These are phyloP conservation scores for Aurantiochytrium sp. DNA, from an alignment of 108 stramenopile species.

Conservation along the genomic window DNA sequence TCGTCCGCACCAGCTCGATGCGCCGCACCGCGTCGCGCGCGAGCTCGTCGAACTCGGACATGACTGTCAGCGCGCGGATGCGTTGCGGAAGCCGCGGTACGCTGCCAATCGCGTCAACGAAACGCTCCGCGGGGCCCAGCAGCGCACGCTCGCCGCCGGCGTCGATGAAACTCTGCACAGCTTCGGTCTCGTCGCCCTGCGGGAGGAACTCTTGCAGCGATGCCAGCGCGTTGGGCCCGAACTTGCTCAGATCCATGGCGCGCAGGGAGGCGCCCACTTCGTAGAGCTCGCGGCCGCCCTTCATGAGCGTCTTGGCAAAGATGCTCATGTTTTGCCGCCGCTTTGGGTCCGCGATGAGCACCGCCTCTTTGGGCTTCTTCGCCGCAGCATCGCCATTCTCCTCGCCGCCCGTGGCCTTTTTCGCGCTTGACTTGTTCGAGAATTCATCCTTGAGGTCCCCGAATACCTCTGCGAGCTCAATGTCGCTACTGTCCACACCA, in stretches of 20 bases:
- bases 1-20: neutral
- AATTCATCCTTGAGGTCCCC: constrained; percentile 33
- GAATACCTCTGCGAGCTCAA: constrained; percentile 33
- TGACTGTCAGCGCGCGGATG: constrained; percentile 11
- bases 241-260: constrained; percentile 6
- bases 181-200: constrained; percentile 25
- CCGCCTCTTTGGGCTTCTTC: neutral
- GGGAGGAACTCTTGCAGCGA: constrained; percentile 36
- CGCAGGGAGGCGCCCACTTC: constrained; percentile 1
- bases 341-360: constrained; percentile 30
- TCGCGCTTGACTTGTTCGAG: neutral
- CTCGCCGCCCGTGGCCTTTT: neutral
- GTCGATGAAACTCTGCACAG: constrained; percentile 24
- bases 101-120: neutral
- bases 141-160: neutral
- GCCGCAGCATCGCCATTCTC: neutral
- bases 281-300: constrained; percentile 13
- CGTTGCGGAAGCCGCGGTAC: constrained; percentile 35
- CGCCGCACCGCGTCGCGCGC: neutral
- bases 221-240: constrained; percentile 4
- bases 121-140: constrained; percentile 34
- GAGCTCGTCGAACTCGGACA: constrained; percentile 30
- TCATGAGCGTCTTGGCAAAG: constrained; percentile 34
- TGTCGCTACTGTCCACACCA: neutral
- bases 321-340: constrained; percentile 40